Percentiles rank a stretch among this genome's conserved stretches.
phyloP scores from a whole-genome alignment of 1,284 basidiomycete species.

The Leccinum subrobustum region DNA sequence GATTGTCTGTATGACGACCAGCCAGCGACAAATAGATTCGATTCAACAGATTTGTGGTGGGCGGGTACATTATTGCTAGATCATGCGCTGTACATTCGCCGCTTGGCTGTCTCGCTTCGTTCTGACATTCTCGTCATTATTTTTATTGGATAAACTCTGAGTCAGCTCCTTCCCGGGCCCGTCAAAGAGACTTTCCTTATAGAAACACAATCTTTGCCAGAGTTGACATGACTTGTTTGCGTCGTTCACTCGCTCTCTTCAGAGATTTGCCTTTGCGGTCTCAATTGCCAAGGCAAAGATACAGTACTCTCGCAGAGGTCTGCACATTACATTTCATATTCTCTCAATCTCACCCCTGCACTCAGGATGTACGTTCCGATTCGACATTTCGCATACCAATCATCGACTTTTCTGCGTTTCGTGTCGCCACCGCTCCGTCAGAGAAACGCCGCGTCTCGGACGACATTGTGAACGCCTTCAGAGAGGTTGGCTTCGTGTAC shows the following conservation, averaged over 20 bases:
- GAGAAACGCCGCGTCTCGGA: conserved; percentile 66
- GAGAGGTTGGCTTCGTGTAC: conserved; percentile 76
- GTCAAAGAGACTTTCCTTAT: background rate
- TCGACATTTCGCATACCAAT: conserved; percentile 62
- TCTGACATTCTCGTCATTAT: no score
- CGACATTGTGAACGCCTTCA: conserved; percentile 75
- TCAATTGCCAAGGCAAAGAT: conserved; percentile 8
- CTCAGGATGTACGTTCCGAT: conserved; percentile 28
- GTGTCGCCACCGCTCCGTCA: conserved; percentile 43
- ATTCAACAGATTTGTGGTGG: no score
- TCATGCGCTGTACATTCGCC: no score
- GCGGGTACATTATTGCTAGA: no score
- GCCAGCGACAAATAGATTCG: no score
- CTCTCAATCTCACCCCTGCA: background rate
- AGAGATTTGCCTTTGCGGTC: conserved; percentile 3
- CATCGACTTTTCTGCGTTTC: conserved; percentile 74
- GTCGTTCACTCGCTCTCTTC: conserved; percentile 15
- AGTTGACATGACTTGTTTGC: conserved; percentile 14
- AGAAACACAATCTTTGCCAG: background rate
- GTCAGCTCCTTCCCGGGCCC: no score
- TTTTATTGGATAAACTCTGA: no score
- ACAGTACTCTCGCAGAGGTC: conserved; percentile 29
- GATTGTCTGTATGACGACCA: no score
- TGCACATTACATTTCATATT: background rate
- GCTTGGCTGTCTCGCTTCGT: no score